A percentile compares a stretch with the other conserved stretches of the same genome.
These are phyloP conservation scores for Acacia melanoxylon DNA, from an alignment of 306 rosid species.

Conservation along the genomic window DNA sequence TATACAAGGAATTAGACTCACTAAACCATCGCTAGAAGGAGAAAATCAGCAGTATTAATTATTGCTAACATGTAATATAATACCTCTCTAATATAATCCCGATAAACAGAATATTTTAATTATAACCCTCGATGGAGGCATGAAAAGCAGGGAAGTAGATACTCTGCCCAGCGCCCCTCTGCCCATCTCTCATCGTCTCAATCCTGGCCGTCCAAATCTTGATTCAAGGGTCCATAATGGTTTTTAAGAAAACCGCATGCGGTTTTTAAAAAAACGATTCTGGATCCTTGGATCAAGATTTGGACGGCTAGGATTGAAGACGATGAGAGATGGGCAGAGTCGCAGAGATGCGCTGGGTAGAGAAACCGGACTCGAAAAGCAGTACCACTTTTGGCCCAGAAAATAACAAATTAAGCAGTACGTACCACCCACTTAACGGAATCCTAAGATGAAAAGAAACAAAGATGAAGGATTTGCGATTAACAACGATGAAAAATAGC, in stretches of 20 bases:
- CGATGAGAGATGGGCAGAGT: too few relatives aligned
- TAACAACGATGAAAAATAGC: not conserved
- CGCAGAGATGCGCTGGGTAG: too few relatives aligned
- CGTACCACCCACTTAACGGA: not conserved
- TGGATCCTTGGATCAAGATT: too few relatives aligned
- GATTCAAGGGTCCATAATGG: too few relatives aligned
- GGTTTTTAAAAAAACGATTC: too few relatives aligned
- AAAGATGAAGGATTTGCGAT: not conserved
- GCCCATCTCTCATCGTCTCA: too few relatives aligned
- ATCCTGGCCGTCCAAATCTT: too few relatives aligned
- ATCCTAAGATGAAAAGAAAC: slow-evolving; percentile 8
- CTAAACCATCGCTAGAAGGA: not conserved
- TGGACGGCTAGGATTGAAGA: too few relatives aligned
- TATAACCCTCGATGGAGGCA: not conserved
- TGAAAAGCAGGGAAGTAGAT: not conserved
- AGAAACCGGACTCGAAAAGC: too few relatives aligned
- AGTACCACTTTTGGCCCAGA: not conserved
- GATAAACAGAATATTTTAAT: not conserved
- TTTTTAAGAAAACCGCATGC: too few relatives aligned
- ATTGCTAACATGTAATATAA: not conserved
- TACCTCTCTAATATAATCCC: not conserved
- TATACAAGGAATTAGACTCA: not conserved
- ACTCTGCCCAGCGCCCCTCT: too few relatives aligned
- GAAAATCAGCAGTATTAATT: not conserved
- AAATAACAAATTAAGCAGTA: not conserved